These are phyloP conservation scores for Hypoxylon sp. DNA, from an alignment of 2,329 filamentous ascomycete genomes.

Conservation along the genomic window DNA sequence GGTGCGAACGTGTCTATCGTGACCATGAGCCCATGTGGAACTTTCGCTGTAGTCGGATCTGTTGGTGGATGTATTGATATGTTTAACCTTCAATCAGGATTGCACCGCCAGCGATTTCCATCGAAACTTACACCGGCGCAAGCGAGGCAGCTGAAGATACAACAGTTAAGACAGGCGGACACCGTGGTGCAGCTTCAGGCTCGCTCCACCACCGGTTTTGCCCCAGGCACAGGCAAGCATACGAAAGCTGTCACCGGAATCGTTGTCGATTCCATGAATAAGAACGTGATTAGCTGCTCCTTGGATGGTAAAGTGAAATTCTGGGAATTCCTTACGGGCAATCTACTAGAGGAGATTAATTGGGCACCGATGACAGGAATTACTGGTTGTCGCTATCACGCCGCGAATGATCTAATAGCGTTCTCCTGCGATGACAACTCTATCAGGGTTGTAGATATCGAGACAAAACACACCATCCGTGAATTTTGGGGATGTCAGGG, in stretches of 20 bases:
- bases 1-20: constrained; percentile 86
- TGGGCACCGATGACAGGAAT: constrained; percentile 85
- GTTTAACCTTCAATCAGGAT: constrained; percentile 96
- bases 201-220: constrained; percentile 59
- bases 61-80: constrained; percentile 87
- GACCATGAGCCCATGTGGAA: constrained; percentile 90
- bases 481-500: constrained; percentile 88
- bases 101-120: constrained; percentile 89
- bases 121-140: constrained; percentile 82
- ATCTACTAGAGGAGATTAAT: constrained; percentile 82
- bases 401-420: constrained; percentile 85
- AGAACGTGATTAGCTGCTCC: constrained; percentile 85
- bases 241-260: constrained; percentile 86
- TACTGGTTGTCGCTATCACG: constrained; percentile 82
- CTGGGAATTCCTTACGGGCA: constrained; percentile 93
- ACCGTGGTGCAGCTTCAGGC: constrained; percentile 68
- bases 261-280: constrained; percentile 90
- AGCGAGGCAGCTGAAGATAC: constrained; percentile 79
- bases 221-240: constrained; percentile 77
- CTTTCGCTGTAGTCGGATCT: constrained; percentile 91
- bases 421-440: constrained; percentile 90
- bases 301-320: constrained; percentile 96
- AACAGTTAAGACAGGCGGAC: constrained; percentile 70
- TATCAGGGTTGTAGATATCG: constrained; percentile 89
- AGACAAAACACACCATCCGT: constrained; percentile 90